Percentiles rank a stretch among this genome's conserved stretches.
Conservation (phyloP, 2,329 filamentous ascomycete species). For the Drechslerella dactyloides region DNA sequence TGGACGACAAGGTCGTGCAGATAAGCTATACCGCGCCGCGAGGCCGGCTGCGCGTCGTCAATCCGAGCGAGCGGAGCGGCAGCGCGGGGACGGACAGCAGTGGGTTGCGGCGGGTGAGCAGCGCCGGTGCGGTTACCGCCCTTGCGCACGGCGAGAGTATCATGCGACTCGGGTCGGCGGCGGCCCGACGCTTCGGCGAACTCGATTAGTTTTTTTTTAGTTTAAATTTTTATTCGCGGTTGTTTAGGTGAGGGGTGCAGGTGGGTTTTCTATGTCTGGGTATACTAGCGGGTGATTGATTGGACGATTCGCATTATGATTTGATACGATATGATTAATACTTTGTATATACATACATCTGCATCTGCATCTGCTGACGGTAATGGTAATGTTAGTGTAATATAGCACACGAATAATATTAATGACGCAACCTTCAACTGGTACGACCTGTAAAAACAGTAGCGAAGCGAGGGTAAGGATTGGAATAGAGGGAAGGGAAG, state of each 20-base stretch:
- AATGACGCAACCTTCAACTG: neutral
- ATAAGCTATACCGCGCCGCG: conserved; percentile 94
- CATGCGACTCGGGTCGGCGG: conserved; percentile 31
- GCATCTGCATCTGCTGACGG: too few relatives aligned
- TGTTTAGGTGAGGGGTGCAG: too few relatives aligned
- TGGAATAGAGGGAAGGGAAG: neutral
- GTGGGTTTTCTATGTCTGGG: neutral
- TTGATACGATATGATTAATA: neutral
- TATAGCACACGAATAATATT: neutral
- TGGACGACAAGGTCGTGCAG: conserved; percentile 62
- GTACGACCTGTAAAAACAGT: neutral
- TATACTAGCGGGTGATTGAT: neutral
- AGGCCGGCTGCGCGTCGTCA: conserved; percentile 85
- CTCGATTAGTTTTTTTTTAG: conserved; percentile 13
- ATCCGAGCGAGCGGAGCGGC: conserved; percentile 66
- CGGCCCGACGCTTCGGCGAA: conserved; percentile 31
- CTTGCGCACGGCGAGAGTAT: conserved; percentile 27
- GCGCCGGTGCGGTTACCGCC: conserved; percentile 13
- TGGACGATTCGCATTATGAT: too few relatives aligned
- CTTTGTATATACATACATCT: conserved; percentile 4
- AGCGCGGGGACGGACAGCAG: conserved; percentile 33
- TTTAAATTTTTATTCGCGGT: too few relatives aligned
- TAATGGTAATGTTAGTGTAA: conserved; percentile 6
- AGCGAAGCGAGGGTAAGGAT: neutral
- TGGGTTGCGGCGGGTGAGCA: conserved; percentile 30